Evolutionary conservation across 1,284 basidiomycete species (phyloP).

Genomic region (Sporisorium graminicola): DNA sequence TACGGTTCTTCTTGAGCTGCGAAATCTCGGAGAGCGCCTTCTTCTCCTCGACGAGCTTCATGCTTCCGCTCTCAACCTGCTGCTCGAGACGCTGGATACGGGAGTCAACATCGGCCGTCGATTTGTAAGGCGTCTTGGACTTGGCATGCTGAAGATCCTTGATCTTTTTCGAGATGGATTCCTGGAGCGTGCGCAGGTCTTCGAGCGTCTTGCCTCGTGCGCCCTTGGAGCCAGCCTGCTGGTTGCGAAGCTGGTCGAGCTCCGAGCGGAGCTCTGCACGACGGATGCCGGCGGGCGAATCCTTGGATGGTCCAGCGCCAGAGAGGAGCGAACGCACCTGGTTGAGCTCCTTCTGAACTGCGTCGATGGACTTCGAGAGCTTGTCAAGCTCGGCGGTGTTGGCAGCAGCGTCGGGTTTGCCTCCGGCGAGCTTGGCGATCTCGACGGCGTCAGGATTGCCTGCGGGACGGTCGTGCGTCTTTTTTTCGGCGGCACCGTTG

Average conservation of each 20-base stretch:
- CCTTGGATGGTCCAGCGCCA: constrained; percentile 60
- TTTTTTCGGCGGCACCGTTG: constrained; percentile 10
- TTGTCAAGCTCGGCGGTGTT: constrained; percentile 66
- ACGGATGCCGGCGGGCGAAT: constrained; percentile 76
- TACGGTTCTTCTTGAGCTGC: constrained; percentile 73
- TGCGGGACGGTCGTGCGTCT: constrained; percentile 44
- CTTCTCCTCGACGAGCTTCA: constrained; percentile 97
- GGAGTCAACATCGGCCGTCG: constrained; percentile 86
- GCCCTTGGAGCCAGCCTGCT: constrained; percentile 85
- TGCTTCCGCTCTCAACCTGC: constrained; percentile 88
- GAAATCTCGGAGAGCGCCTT: constrained; percentile 89
- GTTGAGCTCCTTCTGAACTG: constrained; percentile 69
- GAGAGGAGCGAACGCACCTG: constrained; percentile 78
- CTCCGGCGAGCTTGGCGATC: constrained; percentile 64
- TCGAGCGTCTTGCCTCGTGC: constrained; percentile 83
- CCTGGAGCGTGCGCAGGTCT: constrained; percentile 85
- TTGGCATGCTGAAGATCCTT: constrained; percentile 89
- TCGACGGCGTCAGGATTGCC: constrained; percentile 57
- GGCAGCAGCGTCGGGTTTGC: constrained; percentile 62
- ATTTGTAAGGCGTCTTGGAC: constrained; percentile 86
- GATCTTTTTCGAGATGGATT: constrained; percentile 85
- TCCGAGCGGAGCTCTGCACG: constrained; percentile 82
- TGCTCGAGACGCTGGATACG: constrained; percentile 80
- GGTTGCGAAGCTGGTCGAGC: constrained; percentile 81
- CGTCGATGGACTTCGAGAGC: constrained; percentile 62